phyloP scores from a whole-genome alignment of 1,284 basidiomycete genomes.

The Leucoagaricus sp. region DNA sequence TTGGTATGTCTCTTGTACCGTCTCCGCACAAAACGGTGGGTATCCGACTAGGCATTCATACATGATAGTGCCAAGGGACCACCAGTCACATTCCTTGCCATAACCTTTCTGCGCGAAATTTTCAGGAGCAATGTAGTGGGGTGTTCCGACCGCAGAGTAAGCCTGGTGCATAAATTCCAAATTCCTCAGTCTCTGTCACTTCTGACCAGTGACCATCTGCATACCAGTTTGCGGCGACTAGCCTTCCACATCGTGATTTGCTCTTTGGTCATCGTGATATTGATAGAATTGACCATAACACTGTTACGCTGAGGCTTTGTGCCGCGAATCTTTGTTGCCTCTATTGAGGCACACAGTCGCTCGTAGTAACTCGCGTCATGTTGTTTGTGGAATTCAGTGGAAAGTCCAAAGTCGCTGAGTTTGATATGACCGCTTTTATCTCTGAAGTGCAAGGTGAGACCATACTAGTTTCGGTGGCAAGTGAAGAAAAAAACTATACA shows the following conservation, averaged over 20 bases:
- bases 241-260: constrained; percentile 99
- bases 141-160: constrained; percentile 99
- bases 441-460: constrained; percentile 41
- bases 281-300: constrained; percentile 88
- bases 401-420: constrained; percentile 94
- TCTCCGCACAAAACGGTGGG: constrained; percentile 97
- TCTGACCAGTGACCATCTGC: background rate
- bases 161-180: constrained; percentile 74
- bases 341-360: constrained; percentile 55
- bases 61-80: constrained; percentile 97
- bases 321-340: constrained; percentile 32
- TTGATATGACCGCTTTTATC: constrained; percentile 93
- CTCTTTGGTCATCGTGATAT: constrained; percentile 90
- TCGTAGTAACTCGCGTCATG: constrained; percentile 93
- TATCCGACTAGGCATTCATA: constrained; percentile 98
- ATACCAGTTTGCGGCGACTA: constrained; percentile 90
- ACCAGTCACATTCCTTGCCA: constrained; percentile 98
- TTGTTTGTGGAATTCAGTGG: constrained; percentile 94
- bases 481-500: constrained; percentile 44
- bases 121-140: constrained; percentile 99
- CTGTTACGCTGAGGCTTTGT: constrained; percentile 62
- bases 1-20: constrained; percentile 98
- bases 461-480: constrained; percentile 25
- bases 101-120: constrained; percentile 98
- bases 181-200: too few species aligned